Base-by-base conservation (phyloP, 495 filamentous ascomycete genomes). In the Aspergillus haitiensis region DNA sequence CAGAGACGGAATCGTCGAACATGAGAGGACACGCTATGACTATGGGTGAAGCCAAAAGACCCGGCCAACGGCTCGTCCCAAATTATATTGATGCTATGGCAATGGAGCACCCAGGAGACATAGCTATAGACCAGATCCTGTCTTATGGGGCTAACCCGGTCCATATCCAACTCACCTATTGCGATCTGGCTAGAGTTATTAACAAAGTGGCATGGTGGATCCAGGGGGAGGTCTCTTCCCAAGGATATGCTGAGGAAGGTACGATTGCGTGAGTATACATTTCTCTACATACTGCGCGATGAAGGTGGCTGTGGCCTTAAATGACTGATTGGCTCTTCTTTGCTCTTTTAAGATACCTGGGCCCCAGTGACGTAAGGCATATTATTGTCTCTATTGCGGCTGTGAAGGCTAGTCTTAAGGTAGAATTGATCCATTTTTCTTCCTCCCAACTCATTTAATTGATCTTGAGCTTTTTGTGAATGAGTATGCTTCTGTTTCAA, bases 181-280 rank as follows among this genome's bases (percentile, higher is more conserved):
- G 58, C n/a, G 60, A 74, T 31, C 67, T 80, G 18, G 75, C 78
- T 21, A 80, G 77, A 55, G 76, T 77, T 37, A 60, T 85, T 58
- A 82, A 85, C 63, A 67, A 67, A 11, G 64, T 71, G 11, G 75
- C 79, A 10, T 79, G 76, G 67, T 75, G 72, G 67, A 62, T 85
- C 3, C 1, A 3, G n/a, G 31, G 51, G 4, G 34, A 58, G 32
- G 33, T 18, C 6, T 7, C 7, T 34, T 15, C 34, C 5, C 36
- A 58, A 3, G 18, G 6, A 1, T 55, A 36, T 3, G 36, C 7
- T 9, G 53, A 42, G 34, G 47, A 34, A 34, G n/a, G 5, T 4
- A 55, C 51, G 11, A 59, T 64, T 21, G 52, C 52, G 62, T 64
- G 16, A 16, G 45, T 4, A 5, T 47, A 50, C 33, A 21, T 5